A percentile compares a stretch with the other conserved stretches of the same genome.
Conservation (phyloP, 441 rosid genomes). For the Gossypium davidsonii region DNA sequence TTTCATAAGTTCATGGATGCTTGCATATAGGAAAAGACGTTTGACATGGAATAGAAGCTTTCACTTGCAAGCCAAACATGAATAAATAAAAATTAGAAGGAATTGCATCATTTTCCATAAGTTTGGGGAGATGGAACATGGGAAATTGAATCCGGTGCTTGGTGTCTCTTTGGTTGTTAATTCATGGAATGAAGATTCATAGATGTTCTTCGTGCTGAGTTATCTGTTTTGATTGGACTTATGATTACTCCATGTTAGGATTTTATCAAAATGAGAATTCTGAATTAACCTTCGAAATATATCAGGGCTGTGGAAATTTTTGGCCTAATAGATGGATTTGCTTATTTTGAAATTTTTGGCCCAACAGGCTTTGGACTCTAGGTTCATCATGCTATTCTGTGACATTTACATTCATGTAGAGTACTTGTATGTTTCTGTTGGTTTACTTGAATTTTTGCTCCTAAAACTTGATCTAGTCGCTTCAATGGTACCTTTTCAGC, state of each 20-base stretch:
- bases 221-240: neutral
- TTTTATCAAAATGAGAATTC: neutral
- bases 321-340: neutral
- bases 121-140: neutral
- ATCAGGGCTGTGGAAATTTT: neutral
- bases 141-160: neutral
- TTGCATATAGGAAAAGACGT: neutral
- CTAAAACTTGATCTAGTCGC: conserved; percentile 16
- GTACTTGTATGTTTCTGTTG: neutral
- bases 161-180: neutral
- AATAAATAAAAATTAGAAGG: neutral
- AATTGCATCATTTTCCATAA: neutral
- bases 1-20: neutral
- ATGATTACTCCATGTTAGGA: neutral
- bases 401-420: neutral
- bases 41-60: neutral
- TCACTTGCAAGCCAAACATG: neutral
- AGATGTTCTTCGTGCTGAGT: neutral
- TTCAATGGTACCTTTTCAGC: conserved; percentile 45
- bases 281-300: neutral
- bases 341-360: neutral
- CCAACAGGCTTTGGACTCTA: neutral
- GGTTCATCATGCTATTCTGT: neutral
- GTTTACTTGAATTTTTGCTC: neutral
- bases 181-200: neutral